Conservation (phyloP, 2,329 filamentous ascomycete genomes). For the Colletotrichum tropicicola region DNA sequence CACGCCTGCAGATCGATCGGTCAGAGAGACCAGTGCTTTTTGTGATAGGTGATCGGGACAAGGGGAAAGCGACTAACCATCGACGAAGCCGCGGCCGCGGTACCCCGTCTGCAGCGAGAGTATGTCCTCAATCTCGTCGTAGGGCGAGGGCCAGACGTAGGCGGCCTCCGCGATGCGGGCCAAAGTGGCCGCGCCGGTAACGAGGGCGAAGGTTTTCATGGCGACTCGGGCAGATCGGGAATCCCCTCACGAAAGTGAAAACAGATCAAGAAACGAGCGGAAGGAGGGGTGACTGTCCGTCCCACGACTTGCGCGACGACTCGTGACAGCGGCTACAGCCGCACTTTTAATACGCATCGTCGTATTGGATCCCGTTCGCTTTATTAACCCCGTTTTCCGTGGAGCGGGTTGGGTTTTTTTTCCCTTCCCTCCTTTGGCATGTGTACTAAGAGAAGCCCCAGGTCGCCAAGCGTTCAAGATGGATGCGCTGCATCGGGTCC, state of each 20-base stretch:
- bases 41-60: too few relatives aligned
- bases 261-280: not conserved
- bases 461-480: slow-evolving; percentile 11
- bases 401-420: not conserved
- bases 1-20: slow-evolving; percentile 8
- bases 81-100: slow-evolving; percentile 32
- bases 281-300: not conserved
- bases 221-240: not conserved
- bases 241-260: not conserved
- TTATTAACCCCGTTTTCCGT: slow-evolving; percentile 16
- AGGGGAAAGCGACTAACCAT: slow-evolving; percentile 24
- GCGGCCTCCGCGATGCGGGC: not conserved
- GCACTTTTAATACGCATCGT: not conserved
- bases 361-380: slow-evolving; percentile 5
- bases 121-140: slow-evolving; percentile 34
- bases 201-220: slow-evolving; percentile 3
- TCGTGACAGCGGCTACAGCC: not conserved
- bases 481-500: slow-evolving; percentile 18
- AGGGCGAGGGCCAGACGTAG: slow-evolving; percentile 34
- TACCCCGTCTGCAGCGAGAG: slow-evolving; percentile 34
- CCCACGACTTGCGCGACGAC: not conserved
- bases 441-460: not conserved
- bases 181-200: not conserved
- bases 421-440: not conserved
- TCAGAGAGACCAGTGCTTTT: not conserved